A percentile compares a stretch with the other conserved stretches of the same genome.
phyloP scores from a whole-genome alignment of 805 yeast genomes.

The Nadsonia fulvescens region DNA sequence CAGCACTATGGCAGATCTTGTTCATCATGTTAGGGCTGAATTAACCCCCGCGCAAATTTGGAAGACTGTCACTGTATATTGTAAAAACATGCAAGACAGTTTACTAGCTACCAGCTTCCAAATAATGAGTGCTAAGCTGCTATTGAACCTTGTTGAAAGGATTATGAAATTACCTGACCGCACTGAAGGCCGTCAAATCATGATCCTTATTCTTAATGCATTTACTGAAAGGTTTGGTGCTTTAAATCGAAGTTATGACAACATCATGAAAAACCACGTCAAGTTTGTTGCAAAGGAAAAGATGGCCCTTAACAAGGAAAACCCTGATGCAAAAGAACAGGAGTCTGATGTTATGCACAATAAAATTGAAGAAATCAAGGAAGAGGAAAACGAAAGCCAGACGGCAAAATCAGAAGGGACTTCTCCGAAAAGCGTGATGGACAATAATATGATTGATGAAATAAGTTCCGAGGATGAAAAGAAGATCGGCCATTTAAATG shows the following conservation, averaged over 20 bases:
- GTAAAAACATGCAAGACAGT: slow-evolving; percentile 63
- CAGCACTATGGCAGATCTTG: slow-evolving; percentile 87
- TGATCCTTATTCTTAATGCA: slow-evolving; percentile 74
- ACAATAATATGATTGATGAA: not conserved
- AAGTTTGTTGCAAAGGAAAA: slow-evolving; percentile 18
- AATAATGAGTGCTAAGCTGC: slow-evolving; percentile 85
- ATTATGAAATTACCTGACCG: slow-evolving; percentile 68
- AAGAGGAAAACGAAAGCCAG: slow-evolving; percentile 1
- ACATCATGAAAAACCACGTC: slow-evolving; percentile 43
- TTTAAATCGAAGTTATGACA: slow-evolving; percentile 52
- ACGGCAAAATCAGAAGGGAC: slow-evolving; percentile 2
- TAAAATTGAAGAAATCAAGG: not conserved
- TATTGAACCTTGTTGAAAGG: slow-evolving; percentile 75
- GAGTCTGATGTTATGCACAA: not conserved
- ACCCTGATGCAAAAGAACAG: not conserved
- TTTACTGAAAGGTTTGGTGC: slow-evolving; percentile 68
- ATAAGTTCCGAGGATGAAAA: slow-evolving; percentile 2
- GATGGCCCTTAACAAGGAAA: slow-evolving; percentile 1
- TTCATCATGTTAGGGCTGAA: slow-evolving; percentile 78
- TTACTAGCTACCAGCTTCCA: slow-evolving; percentile 78
- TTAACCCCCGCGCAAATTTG: slow-evolving; percentile 68
- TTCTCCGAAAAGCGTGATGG: not conserved
- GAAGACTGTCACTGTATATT: slow-evolving; percentile 70
- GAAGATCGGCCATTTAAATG: slow-evolving; percentile 16
- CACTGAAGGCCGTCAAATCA: slow-evolving; percentile 64